Conservation (phyloP, 192 early-diverging fungal species). For the Chytriomyces sp. region DNA sequence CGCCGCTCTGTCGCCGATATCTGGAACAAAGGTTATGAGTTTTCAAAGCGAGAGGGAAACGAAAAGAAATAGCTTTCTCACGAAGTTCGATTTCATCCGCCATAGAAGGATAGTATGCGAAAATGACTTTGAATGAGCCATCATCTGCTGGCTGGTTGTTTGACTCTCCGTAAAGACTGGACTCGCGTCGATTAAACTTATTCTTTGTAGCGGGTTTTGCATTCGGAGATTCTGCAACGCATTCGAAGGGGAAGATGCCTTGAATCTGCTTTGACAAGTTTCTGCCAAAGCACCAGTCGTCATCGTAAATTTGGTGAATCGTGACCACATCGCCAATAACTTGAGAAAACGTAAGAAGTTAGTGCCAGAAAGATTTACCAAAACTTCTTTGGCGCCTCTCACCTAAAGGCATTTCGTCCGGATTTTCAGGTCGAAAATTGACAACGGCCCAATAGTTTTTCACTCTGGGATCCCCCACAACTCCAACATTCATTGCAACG, state of each 20-base stretch:
- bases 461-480: neutral
- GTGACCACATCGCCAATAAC: constrained; percentile 20
- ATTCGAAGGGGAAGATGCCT: constrained; percentile 10
- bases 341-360: neutral
- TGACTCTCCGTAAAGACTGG: constrained; percentile 24
- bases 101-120: neutral
- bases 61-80: neutral
- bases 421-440: constrained; percentile 4
- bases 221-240: constrained; percentile 2
- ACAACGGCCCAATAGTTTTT: neutral
- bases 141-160: neutral
- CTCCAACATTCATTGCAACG: neutral
- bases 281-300: constrained; percentile 23
- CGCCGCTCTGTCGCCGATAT: constrained; percentile 11
- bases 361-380: too few species aligned
- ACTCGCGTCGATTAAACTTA: constrained; percentile 26
- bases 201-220: neutral
- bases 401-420: constrained; percentile 4
- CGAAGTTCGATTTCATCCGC: neutral
- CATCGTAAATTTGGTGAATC: constrained; percentile 9
- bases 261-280: neutral
- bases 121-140: neutral
- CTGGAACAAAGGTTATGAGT: neutral
- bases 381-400: neutral
- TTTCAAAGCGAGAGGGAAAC: neutral